phyloP scores from a whole-genome alignment of 2,329 filamentous ascomycete genomes.

The Cryphonectria naterciae region DNA sequence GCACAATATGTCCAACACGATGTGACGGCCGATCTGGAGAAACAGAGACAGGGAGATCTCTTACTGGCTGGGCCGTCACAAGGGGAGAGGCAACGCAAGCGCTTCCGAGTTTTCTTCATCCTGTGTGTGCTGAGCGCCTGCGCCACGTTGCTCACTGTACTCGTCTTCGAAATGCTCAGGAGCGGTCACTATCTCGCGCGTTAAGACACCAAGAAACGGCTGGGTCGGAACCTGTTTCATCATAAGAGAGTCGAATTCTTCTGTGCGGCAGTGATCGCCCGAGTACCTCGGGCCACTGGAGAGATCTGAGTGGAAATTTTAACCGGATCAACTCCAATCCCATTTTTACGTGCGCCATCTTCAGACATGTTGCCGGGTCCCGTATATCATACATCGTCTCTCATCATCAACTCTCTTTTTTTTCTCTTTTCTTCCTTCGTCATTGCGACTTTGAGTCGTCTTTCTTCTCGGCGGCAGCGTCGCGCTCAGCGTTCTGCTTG shows the following conservation, averaged over 20 bases:
- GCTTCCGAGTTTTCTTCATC: slow-evolving; percentile 23
- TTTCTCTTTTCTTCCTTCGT: not conserved
- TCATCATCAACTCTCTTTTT: slow-evolving; percentile 4
- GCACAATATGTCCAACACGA: slow-evolving; percentile 16
- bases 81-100: slow-evolving; percentile 14
- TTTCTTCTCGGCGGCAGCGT: slow-evolving; percentile 19
- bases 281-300: slow-evolving; percentile 5
- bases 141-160: slow-evolving; percentile 24
- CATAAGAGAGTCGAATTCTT: slow-evolving; percentile 18
- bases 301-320: slow-evolving; percentile 22
- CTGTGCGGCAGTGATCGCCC: slow-evolving; percentile 12
- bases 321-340: slow-evolving; percentile 1
- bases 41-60: slow-evolving; percentile 8
- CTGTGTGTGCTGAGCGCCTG: slow-evolving; percentile 26
- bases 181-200: slow-evolving; percentile 23
- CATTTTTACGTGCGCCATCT: slow-evolving; percentile 9
- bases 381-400: slow-evolving; percentile 20
- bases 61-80: slow-evolving; percentile 9
- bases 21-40: slow-evolving; percentile 23
- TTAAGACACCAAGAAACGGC: not conserved
- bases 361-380: slow-evolving; percentile 19
- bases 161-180: slow-evolving; percentile 21
- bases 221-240: slow-evolving; percentile 3
- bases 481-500: slow-evolving; percentile 38
- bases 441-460: slow-evolving; percentile 29